Evolutionary conservation across 441 rosid species (phyloP).

Genomic region (Populus trichocarpa): DNA sequence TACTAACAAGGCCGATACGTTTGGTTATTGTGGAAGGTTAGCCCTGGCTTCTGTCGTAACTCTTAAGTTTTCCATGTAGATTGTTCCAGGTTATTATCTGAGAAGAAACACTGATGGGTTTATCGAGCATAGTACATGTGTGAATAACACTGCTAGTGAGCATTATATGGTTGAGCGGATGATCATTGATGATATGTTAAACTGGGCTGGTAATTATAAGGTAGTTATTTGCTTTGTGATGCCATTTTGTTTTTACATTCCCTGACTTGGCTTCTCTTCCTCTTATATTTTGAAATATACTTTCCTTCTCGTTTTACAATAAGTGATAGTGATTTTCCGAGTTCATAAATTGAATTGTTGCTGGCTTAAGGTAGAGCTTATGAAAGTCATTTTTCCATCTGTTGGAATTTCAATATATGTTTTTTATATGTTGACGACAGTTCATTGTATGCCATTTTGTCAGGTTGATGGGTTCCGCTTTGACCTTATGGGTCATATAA

Average conservation of each 20-base stretch:
- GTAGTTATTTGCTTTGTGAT: constrained; percentile 28
- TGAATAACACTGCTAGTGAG: constrained; percentile 97
- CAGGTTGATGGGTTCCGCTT: constrained; percentile 98
- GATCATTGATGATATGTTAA: constrained; percentile 79
- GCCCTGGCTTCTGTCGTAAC: constrained; percentile 7
- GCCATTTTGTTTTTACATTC: constrained; percentile 3
- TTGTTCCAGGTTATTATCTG: constrained; percentile 98
- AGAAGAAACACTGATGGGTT: constrained; percentile 81
- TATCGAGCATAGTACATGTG: constrained; percentile 84
- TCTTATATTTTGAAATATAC: neutral
- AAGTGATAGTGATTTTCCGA: neutral
- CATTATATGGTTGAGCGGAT: constrained; percentile 95
- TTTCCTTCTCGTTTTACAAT: constrained; percentile 3
- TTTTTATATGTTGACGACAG: constrained; percentile 16
- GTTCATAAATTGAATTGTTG: neutral
- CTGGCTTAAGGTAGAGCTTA: neutral
- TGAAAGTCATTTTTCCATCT: neutral
- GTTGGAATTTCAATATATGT: constrained; percentile 1
- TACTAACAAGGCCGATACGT: neutral
- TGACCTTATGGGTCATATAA: constrained; percentile 98
- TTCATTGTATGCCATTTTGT: neutral
- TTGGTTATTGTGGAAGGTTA: neutral
- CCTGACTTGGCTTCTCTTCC: neutral
- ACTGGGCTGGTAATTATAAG: constrained; percentile 91
- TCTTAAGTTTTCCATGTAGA: constrained; percentile 36